Percentiles rank a stretch among this genome's conserved stretches.
phyloP scores from a whole-genome alignment of 768 basidiomycete genomes.

The Lactarius hengduanensis region DNA sequence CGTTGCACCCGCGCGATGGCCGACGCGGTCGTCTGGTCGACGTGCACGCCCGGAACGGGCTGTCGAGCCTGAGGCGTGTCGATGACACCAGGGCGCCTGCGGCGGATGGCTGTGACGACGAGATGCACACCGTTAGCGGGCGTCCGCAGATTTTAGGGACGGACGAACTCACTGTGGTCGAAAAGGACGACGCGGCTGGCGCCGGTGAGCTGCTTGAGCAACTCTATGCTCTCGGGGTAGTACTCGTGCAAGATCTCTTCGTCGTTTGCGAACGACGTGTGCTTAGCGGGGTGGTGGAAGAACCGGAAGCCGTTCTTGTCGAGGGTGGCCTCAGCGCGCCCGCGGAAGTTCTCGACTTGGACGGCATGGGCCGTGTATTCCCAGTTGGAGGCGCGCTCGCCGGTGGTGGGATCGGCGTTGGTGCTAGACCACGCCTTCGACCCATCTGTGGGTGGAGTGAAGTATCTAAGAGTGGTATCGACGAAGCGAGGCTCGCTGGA shows the following conservation, averaged over 20 bases:
- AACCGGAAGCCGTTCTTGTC: conserved; percentile 56
- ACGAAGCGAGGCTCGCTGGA: conserved; percentile 21
- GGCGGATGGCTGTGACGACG: no score
- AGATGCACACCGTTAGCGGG: no score
- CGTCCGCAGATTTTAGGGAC: conserved; percentile 27
- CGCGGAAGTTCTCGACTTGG: conserved; percentile 53
- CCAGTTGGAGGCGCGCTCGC: conserved; percentile 42
- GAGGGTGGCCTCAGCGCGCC: conserved; percentile 44
- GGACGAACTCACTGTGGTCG: conserved; percentile 54
- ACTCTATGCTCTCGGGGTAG: conserved; percentile 57
- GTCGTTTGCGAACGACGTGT: conserved; percentile 49
- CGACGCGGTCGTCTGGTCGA: conserved; percentile 44
- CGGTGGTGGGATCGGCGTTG: conserved; percentile 31
- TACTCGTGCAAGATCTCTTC: conserved; percentile 54
- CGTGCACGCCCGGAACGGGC: conserved; percentile 44
- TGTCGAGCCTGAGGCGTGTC: conserved; percentile 41
- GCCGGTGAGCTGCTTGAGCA: conserved; percentile 59
- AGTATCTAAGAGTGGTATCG: conserved; percentile 28
- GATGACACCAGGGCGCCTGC: no score
- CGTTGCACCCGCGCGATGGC: conserved; percentile 44
- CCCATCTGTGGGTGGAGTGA: conserved; percentile 33
- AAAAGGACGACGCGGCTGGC: conserved; percentile 61
- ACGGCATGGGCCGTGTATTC: conserved; percentile 35
- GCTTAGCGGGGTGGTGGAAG: conserved; percentile 40
- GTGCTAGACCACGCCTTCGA: conserved; percentile 32